These are phyloP conservation scores for Silene conica DNA, from an alignment of 148 eudicot species.

Conservation along the genomic window DNA sequence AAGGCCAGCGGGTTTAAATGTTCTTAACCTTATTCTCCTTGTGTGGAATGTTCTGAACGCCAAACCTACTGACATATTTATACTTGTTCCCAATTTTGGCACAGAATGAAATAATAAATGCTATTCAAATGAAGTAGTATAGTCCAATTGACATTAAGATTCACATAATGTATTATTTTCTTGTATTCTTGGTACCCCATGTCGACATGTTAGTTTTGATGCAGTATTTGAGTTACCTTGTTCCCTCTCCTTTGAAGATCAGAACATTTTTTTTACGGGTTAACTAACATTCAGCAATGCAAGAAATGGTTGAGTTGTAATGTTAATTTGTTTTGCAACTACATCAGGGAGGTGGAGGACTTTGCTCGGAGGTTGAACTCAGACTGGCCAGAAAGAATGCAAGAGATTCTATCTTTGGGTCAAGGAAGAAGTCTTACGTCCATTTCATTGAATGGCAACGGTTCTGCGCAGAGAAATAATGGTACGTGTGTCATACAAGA, in stretches of 20 bases:
- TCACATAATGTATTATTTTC: too few relatives aligned
- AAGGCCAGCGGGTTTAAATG: background rate
- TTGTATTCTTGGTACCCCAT: background rate
- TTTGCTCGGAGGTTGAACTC: constrained; percentile 79
- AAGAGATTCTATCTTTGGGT: constrained; percentile 53
- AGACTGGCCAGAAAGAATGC: constrained; percentile 82
- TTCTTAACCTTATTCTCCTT: background rate
- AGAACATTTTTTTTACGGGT: background rate
- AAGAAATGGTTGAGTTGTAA: background rate
- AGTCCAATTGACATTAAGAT: background rate
- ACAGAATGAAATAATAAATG: background rate
- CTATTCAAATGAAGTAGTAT: background rate
- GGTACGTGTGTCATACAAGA: constrained; percentile 25
- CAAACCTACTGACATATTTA: background rate
- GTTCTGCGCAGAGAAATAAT: constrained; percentile 39
- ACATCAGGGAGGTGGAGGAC: constrained; percentile 73
- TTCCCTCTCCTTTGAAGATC: too few relatives aligned
- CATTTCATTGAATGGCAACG: constrained; percentile 35
- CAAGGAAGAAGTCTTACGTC: constrained; percentile 46
- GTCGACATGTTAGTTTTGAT: background rate
- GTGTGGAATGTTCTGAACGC: background rate
- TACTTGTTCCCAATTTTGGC: background rate
- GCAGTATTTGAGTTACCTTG: background rate
- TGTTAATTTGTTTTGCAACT: constrained; percentile 9
- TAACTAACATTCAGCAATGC: background rate